phyloP scores from a whole-genome alignment of 257 asterid genomes.

The Scutellaria minor region DNA sequence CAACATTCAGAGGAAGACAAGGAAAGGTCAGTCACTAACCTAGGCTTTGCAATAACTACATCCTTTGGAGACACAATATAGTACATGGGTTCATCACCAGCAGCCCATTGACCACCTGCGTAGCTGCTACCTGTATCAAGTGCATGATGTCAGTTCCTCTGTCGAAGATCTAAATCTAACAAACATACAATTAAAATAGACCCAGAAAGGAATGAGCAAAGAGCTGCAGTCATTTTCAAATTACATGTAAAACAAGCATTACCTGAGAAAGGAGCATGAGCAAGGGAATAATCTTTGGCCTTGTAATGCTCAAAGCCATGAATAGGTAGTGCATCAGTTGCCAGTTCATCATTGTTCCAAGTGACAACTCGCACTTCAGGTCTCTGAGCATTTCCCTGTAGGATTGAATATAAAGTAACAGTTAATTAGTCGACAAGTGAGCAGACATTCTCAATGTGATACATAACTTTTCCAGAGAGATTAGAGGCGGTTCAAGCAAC shows the following conservation, averaged over 20 bases:
- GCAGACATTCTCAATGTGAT: constrained; percentile 20
- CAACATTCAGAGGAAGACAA: constrained; percentile 29
- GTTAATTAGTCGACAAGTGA: constrained; percentile 25
- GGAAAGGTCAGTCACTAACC: constrained; percentile 57
- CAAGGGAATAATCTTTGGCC: constrained; percentile 95
- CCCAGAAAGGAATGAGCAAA: constrained; percentile 23
- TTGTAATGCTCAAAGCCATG: constrained; percentile 97
- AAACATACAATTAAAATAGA: constrained; percentile 16
- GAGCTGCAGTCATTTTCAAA: constrained; percentile 20
- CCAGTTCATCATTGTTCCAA: constrained; percentile 89
- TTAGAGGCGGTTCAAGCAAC: constrained; percentile 16
- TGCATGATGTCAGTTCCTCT: constrained; percentile 40
- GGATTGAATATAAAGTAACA: constrained; percentile 34
- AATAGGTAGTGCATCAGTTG: constrained; percentile 96
- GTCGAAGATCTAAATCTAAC: constrained; percentile 14
- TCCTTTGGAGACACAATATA: constrained; percentile 98
- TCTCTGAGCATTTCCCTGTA: constrained; percentile 97
- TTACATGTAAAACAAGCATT: constrained; percentile 33
- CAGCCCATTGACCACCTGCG: constrained; percentile 99
- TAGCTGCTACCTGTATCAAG: constrained; percentile 85
- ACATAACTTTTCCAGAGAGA: constrained; percentile 1
- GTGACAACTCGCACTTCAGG: constrained; percentile 98
- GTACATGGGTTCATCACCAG: constrained; percentile 95
- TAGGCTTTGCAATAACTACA: constrained; percentile 97
- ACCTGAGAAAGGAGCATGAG: constrained; percentile 99